A percentile compares a stretch with the other conserved stretches of the same genome.
phyloP scores from a whole-genome alignment of 371 early-diverging fungal genomes.

The Mucor piriformis region DNA sequence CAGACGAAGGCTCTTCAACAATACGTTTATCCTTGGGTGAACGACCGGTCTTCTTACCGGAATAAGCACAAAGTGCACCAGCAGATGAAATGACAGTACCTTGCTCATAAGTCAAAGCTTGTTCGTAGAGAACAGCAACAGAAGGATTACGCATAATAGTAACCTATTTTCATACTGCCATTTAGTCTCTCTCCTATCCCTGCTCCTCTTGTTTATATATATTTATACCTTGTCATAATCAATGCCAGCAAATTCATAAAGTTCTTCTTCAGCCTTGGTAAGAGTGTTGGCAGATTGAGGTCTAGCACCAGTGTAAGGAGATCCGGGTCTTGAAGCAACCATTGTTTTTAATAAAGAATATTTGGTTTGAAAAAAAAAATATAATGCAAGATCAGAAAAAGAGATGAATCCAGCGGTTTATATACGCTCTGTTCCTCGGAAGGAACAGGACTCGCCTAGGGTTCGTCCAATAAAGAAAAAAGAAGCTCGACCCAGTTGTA shows the following conservation, averaged over 20 bases:
- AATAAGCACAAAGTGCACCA: constrained; percentile 92
- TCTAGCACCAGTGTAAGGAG: constrained; percentile 42
- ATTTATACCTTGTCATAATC: constrained; percentile 53
- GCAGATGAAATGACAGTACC: constrained; percentile 90
- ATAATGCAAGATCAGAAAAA: background rate
- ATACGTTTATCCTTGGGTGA: constrained; percentile 96
- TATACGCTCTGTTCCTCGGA: constrained; percentile 1
- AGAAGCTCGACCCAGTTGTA: background rate
- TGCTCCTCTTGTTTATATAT: background rate
- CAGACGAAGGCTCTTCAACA: constrained; percentile 84
- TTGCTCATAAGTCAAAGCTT: constrained; percentile 87
- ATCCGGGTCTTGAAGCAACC: constrained; percentile 45
- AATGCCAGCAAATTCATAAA: constrained; percentile 56
- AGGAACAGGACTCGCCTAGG: background rate
- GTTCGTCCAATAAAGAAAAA: background rate
- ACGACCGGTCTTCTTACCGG: constrained; percentile 91
- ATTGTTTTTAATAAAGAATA: constrained; percentile 10
- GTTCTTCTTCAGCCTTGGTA: constrained; percentile 56
- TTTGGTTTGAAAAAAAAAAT: background rate
- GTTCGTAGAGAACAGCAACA: constrained; percentile 91
- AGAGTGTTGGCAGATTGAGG: constrained; percentile 43
- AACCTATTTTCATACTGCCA: constrained; percentile 27
- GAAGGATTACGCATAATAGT: constrained; percentile 75
- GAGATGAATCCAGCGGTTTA: background rate
- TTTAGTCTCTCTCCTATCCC: background rate